Evolutionary conservation across 139 green algal genomes (phyloP).

Genomic region (Coelastrella sp.): DNA sequence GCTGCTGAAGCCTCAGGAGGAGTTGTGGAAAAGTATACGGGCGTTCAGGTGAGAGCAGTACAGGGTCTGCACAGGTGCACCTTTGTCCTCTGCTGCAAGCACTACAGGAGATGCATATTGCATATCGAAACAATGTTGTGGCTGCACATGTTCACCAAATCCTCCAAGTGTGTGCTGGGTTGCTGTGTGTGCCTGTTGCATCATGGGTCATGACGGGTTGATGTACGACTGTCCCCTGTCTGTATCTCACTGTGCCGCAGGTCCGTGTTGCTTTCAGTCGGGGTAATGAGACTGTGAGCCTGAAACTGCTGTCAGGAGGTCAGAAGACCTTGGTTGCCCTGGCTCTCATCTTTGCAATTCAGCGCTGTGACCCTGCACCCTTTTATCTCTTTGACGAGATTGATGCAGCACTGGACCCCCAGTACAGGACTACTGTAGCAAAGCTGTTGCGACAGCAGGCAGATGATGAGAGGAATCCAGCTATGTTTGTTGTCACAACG

Average conservation of each 20-base stretch:
- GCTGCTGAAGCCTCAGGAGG: conserved; percentile 8
- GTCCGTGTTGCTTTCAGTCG: conserved; percentile 54
- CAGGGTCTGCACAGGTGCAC: background rate
- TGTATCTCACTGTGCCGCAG: conserved; percentile 15
- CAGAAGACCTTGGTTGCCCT: conserved; percentile 99
- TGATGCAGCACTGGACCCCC: conserved; percentile 96
- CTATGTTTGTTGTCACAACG: conserved; percentile 99
- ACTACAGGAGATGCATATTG: too few species aligned
- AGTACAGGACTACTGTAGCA: conserved; percentile 88
- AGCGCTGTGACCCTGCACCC: conserved; percentile 96
- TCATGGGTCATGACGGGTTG: too few species aligned
- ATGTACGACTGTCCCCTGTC: background rate
- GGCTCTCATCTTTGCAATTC: conserved; percentile 98
- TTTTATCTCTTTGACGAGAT: conserved; percentile 99
- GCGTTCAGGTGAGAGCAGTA: conserved; percentile 84
- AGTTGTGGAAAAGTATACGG: conserved; percentile 83
- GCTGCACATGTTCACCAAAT: too few species aligned
- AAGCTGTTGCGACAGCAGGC: conserved; percentile 85
- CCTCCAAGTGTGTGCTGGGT: too few species aligned
- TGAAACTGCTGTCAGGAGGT: conserved; percentile 94
- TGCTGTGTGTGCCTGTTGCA: too few species aligned
- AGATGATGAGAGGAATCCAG: conserved; percentile 71
- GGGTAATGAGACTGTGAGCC: conserved; percentile 84
- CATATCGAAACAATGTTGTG: too few species aligned
- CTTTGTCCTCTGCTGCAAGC: too few species aligned